Evolutionary conservation across 768 basidiomycete species (phyloP).

Genomic region (Mrakia frigida): DNA sequence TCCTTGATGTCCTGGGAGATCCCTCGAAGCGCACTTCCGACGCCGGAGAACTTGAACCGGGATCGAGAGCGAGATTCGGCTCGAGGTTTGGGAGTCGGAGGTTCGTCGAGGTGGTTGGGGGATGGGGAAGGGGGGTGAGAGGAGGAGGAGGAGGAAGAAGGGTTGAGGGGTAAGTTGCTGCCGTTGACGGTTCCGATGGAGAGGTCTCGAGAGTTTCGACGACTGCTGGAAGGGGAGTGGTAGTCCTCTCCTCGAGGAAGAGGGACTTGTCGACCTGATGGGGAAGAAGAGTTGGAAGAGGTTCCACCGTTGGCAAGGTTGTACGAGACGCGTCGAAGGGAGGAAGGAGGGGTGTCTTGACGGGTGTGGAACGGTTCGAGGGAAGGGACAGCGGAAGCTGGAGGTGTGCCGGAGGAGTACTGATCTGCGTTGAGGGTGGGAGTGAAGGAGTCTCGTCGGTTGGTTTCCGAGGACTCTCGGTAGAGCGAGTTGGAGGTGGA

Average conservation of each 20-base stretch:
- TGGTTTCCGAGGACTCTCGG: background rate
- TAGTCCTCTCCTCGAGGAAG: background rate
- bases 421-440: background rate
- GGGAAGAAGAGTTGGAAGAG: background rate
- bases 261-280: background rate
- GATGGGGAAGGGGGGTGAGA: background rate
- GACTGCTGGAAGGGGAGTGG: background rate
- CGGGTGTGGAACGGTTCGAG: slow-evolving; percentile 14
- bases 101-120: background rate
- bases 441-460: background rate
- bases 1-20: slow-evolving; percentile 42
- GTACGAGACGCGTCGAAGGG: background rate
- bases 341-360: slow-evolving; percentile 3
- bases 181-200: background rate
- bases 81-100: background rate
- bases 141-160: background rate
- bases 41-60: slow-evolving; percentile 40
- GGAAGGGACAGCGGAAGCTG: background rate
- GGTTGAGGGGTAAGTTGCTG: background rate
- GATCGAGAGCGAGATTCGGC: slow-evolving; percentile 22
- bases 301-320: background rate
- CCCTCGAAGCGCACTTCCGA: slow-evolving; percentile 37
- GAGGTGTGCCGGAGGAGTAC: background rate
- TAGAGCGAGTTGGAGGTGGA: background rate
- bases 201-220: slow-evolving; percentile 17